Conservation (phyloP, 129 eudicot species). For the Heracleum sosnowskyi region DNA sequence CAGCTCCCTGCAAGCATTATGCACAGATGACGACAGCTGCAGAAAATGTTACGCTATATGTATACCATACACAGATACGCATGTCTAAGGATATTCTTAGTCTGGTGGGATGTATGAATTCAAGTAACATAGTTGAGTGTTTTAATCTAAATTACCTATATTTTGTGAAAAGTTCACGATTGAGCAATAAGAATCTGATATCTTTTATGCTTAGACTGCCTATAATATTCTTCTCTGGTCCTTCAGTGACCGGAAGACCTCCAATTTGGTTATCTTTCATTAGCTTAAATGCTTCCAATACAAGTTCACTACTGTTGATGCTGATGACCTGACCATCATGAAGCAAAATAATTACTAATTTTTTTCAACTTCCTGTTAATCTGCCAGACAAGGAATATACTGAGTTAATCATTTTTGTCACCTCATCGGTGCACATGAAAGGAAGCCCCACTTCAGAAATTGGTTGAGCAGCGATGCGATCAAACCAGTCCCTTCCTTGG, state of each 20-base stretch:
- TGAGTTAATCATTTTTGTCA: conserved; percentile 10
- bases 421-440: conserved; percentile 61
- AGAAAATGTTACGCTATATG: not conserved
- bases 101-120: not conserved
- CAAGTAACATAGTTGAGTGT: not conserved
- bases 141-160: conserved; percentile 41
- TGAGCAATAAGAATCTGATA: conserved; percentile 72
- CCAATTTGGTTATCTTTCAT: conserved; percentile 87
- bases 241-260: conserved; percentile 88
- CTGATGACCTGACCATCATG: conserved; percentile 48
- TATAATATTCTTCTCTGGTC: conserved; percentile 58
- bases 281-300: conserved; percentile 82
- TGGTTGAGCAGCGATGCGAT: conserved; percentile 54
- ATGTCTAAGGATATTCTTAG: not conserved
- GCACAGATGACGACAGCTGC: conserved; percentile 2
- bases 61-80: not conserved
- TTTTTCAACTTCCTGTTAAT: not conserved
- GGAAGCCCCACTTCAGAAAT: conserved; percentile 83
- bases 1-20: conserved; percentile 45
- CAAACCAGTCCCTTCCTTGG: conserved; percentile 94
- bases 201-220: conserved; percentile 89
- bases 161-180: conserved; percentile 63
- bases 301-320: conserved; percentile 44
- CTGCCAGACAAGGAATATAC: not conserved
- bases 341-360: not conserved